phyloP scores from a whole-genome alignment of 352 stramenopile species.

The Globisporangium radiosum region DNA sequence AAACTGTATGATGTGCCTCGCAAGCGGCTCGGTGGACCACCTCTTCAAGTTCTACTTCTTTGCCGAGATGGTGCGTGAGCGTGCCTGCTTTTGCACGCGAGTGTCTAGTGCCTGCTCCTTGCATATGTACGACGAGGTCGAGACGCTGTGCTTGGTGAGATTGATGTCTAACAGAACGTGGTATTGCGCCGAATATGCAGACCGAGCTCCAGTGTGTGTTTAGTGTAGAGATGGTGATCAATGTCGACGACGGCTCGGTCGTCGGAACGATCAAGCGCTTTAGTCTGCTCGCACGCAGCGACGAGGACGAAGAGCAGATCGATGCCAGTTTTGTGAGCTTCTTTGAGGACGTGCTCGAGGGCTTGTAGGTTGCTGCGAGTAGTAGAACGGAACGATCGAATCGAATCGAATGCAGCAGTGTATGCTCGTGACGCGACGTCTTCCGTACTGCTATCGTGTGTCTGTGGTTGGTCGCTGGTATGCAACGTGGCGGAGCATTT shows the following conservation, averaged over 20 bases:
- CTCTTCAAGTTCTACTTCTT: conserved; percentile 88
- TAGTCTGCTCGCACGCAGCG: conserved; percentile 41
- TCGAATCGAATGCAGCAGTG: neutral
- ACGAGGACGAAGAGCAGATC: conserved; percentile 74
- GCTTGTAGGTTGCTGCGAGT: conserved; percentile 32
- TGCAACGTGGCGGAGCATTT: too few relatives aligned
- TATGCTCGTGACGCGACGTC: neutral
- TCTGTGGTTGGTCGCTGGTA: too few relatives aligned
- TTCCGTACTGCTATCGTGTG: too few relatives aligned
- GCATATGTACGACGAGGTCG: too few relatives aligned
- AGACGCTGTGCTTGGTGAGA: too few relatives aligned
- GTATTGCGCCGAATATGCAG: conserved; percentile 4
- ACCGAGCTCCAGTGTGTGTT: conserved; percentile 74
- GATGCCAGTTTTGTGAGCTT: conserved; percentile 81
- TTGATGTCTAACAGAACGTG: too few relatives aligned
- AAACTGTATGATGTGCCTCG: conserved; percentile 72
- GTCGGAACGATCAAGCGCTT: conserved; percentile 69
- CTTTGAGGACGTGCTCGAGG: conserved; percentile 69
- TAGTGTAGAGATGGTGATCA: conserved; percentile 75
- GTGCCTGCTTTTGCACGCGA: neutral
- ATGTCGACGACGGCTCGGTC: conserved; percentile 41
- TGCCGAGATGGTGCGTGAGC: conserved; percentile 60
- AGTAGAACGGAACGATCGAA: neutral
- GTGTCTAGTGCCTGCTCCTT: too few relatives aligned
- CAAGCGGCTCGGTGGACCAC: conserved; percentile 60